Percentiles rank a stretch among this genome's conserved stretches.
Conservation (phyloP, 331 rosid species). For the Phaseolus coccineus region DNA sequence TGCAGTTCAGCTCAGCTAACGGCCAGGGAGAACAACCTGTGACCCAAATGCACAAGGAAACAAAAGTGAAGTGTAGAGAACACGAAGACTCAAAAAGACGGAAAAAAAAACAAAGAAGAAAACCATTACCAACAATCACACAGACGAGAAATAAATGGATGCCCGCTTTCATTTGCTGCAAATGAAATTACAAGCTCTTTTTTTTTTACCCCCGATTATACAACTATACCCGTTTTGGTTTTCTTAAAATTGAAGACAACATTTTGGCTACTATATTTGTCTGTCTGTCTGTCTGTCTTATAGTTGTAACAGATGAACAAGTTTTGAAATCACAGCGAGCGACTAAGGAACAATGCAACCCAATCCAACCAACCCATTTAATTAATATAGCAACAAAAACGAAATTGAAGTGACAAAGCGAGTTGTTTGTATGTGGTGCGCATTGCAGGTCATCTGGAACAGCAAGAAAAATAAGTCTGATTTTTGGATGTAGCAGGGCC, state of each 20-base stretch:
- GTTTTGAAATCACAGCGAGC: slow-evolving; percentile 46
- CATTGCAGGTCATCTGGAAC: slow-evolving; percentile 64
- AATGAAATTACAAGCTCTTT: slow-evolving; percentile 45
- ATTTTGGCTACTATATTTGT: slow-evolving; percentile 53
- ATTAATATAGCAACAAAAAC: slow-evolving; percentile 46
- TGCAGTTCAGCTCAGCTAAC: not conserved
- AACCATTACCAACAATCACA: not conserved
- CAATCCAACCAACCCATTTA: slow-evolving; percentile 42
- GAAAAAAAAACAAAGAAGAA: no score
- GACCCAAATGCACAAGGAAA: slow-evolving; percentile 19
- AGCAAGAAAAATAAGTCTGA: slow-evolving; percentile 56
- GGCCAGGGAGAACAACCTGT: not conserved
- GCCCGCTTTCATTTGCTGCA: slow-evolving; percentile 45
- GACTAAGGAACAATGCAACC: slow-evolving; percentile 41
- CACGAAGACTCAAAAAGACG: not conserved
- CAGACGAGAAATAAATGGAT: slow-evolving; percentile 34
- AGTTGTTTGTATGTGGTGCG: not conserved
- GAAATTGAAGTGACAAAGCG: slow-evolving; percentile 26
- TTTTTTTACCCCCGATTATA: slow-evolving; percentile 42
- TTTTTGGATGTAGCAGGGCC: slow-evolving; percentile 63
- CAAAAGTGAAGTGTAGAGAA: not conserved
- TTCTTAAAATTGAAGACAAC: slow-evolving; percentile 49
- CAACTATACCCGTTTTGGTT: slow-evolving; percentile 39
- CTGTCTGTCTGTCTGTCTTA: slow-evolving; percentile 38
- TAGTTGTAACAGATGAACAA: slow-evolving; percentile 44